A percentile compares a stretch with the other conserved stretches of the same genome.
Evolutionary conservation across 371 early-diverging fungal genomes (phyloP).

Genomic region (Dentiscutata heterogama): DNA sequence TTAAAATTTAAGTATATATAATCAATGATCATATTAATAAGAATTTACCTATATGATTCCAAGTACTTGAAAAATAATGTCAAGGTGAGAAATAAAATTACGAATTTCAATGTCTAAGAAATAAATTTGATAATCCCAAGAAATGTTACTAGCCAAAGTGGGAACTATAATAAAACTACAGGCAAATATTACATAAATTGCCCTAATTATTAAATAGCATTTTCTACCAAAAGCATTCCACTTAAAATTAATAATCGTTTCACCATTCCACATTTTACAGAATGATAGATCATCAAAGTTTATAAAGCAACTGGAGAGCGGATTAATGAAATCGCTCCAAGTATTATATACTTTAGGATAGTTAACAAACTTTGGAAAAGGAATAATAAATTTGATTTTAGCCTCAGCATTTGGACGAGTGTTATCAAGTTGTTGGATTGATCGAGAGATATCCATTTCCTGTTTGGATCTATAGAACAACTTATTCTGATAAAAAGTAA

Average conservation of each 20-base stretch:
- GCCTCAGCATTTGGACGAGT: too few species aligned
- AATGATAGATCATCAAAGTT: neutral
- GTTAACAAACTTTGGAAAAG: neutral
- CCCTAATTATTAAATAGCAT: neutral
- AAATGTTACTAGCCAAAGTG: neutral
- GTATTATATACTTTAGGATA: neutral
- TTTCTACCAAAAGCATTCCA: too few species aligned
- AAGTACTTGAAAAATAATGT: neutral
- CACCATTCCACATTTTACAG: slow-evolving; percentile 7
- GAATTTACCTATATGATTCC: neutral
- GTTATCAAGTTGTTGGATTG: too few species aligned
- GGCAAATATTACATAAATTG: neutral
- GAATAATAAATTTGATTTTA: neutral
- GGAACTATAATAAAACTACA: neutral
- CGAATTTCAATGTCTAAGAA: neutral
- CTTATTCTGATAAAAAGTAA: too few species aligned
- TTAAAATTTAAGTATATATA: too few species aligned
- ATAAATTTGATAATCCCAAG: neutral
- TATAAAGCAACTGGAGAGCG: neutral
- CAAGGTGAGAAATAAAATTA: neutral
- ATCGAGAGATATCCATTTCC: too few species aligned
- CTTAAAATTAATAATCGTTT: slow-evolving; percentile 13
- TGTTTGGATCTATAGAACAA: too few species aligned
- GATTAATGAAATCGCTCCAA: neutral
- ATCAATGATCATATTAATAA: too few species aligned